These are phyloP conservation scores for Salmacisia buchloeana DNA, from an alignment of 1,284 basidiomycete genomes.

Conservation along the genomic window DNA sequence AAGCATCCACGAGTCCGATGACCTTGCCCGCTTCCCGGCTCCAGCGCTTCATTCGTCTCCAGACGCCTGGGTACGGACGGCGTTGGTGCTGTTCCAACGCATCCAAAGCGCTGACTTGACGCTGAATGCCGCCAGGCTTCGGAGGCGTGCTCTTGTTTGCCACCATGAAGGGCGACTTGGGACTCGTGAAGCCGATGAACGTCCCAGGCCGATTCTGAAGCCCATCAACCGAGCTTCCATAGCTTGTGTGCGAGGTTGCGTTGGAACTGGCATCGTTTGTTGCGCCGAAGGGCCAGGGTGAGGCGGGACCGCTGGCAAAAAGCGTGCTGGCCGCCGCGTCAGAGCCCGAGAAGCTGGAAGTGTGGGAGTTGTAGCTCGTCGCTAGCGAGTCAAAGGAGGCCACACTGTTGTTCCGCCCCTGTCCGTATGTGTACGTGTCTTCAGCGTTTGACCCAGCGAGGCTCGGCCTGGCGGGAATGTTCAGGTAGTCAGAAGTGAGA, in stretches of 20 bases:
- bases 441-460: not conserved
- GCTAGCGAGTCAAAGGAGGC: constrained; percentile 48
- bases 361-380: constrained; percentile 42
- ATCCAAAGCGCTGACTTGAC: not conserved
- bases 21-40: constrained; percentile 45
- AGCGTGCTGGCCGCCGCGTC: constrained; percentile 3
- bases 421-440: constrained; percentile 6
- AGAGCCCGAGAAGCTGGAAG: constrained; percentile 24
- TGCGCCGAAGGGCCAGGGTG: constrained; percentile 1
- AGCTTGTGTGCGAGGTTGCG: not conserved
- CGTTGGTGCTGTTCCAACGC: constrained; percentile 11
- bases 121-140: constrained; percentile 17
- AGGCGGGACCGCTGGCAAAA: not conserved
- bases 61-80: constrained; percentile 46
- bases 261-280: not conserved
- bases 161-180: constrained; percentile 16
- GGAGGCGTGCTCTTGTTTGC: constrained; percentile 28
- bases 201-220: too few species aligned
- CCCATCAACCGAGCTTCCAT: not conserved
- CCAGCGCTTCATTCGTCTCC: constrained; percentile 48
- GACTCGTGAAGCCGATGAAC: constrained; percentile 19
- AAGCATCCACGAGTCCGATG: constrained; percentile 38
- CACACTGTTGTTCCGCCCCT: constrained; percentile 35
- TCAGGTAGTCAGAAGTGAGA: not conserved
- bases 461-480: not conserved